Evolutionary conservation across 768 basidiomycete genomes (phyloP), one percentile per base, ranked within the genome.

Genomic region (Lyophyllum decastes): DNA sequence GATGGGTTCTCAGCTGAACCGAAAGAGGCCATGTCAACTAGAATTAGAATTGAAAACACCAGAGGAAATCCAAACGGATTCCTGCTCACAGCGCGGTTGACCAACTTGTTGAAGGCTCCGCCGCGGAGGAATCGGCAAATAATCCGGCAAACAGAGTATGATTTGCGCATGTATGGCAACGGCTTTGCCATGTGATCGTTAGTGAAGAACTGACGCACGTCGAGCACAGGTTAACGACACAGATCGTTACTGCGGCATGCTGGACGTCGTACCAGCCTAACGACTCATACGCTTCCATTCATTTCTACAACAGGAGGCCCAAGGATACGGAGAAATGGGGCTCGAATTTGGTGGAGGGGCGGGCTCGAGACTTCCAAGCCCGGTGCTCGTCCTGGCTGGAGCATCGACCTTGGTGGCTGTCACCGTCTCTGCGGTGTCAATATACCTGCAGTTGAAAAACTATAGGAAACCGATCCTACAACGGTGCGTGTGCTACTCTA

Each of bases 391-490:
- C 22, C 66, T 86, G 21, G 78, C 92, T 0, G 90, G 88, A 2
- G 50, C 87, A 19, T 85, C 80, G 5, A 87, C 92, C 0, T 52
- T 85, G 3, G 68, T 90, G 33, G 90, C 94, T 0, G 92, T 92
- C 11, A 59, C 82, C 1, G 82, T 95, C 22, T 90, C 90, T 10
- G 79, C 82, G 21, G 78, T 82, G 67, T 91, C 90, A 2, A 93
- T 96, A 61, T 83, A 80, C 64, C 77, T 92, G 2, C 94, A 95
- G 55, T 76, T 95, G 55, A 87, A 90, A 70, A 94, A 92, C 70
- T 96, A 96, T 67, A 78, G 92, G 56, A 90, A 92, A 70, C 92
- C 92, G 7, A 69, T 82, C 9, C 70, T 94, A 24, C 94, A 94
- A 75, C 78, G 92, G 92, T 93, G 52, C 59, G 75, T 30, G 46